Percentiles rank a stretch among this genome's conserved stretches.
These are phyloP conservation scores for Leptodermis oblonga DNA, from an alignment of 257 asterid genomes.

Conservation along the genomic window DNA sequence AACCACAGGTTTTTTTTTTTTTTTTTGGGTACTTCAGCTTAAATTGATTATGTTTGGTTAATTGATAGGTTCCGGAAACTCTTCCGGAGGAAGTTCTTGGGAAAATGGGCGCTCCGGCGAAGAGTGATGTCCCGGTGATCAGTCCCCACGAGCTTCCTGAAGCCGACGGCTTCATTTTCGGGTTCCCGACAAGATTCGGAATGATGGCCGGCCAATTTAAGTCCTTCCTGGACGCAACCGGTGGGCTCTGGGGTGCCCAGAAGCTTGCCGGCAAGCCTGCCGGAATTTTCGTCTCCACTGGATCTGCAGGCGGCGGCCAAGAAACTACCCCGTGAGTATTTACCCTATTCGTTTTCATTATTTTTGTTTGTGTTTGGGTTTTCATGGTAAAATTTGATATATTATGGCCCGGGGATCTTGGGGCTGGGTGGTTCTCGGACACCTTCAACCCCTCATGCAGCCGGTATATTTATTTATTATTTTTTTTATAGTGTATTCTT, in stretches of 20 bases:
- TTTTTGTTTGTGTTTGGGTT: too few relatives aligned
- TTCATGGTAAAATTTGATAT: too few relatives aligned
- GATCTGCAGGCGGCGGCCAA: conserved; percentile 59
- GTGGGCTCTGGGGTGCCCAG: conserved; percentile 46
- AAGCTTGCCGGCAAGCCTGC: conserved; percentile 55
- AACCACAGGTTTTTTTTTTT: too few relatives aligned
- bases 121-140: conserved; percentile 42
- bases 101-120: conserved; percentile 39
- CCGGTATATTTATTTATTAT: too few relatives aligned
- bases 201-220: conserved; percentile 58
- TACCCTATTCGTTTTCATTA: background rate
- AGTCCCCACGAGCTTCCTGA: conserved; percentile 35
- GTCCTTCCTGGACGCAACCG: conserved; percentile 48
- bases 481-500: too few relatives aligned
- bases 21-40: background rate
- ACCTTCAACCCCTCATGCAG: too few relatives aligned
- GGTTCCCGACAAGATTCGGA: conserved; percentile 48
- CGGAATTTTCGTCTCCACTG: conserved; percentile 48
- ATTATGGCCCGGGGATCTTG: too few relatives aligned
- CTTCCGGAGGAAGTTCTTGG: conserved; percentile 41
- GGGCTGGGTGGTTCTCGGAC: too few relatives aligned
- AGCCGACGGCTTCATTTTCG: conserved; percentile 50
- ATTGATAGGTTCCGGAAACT: conserved; percentile 44
- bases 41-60: background rate
- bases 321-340: conserved; percentile 46